phyloP scores from a whole-genome alignment of 2,329 filamentous ascomycete genomes.

The Pseudogymnoascus sp. region DNA sequence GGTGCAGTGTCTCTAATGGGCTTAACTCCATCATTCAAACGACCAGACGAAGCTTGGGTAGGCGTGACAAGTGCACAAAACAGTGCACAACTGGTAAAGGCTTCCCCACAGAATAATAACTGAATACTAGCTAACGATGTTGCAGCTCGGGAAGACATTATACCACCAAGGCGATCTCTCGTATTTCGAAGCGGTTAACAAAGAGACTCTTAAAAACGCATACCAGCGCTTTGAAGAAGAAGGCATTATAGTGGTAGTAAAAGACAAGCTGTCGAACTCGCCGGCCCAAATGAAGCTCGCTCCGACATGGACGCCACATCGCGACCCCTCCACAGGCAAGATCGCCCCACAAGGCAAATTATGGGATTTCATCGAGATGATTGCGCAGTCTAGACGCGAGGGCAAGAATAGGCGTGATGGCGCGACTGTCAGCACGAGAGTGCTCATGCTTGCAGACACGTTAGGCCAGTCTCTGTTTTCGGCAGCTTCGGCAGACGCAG shows the following conservation, averaged over 20 bases:
- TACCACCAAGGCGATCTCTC: slow-evolving; percentile 96
- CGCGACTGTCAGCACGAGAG: slow-evolving; percentile 74
- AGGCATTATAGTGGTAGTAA: slow-evolving; percentile 70
- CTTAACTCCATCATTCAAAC: slow-evolving; percentile 59
- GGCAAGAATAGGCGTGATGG: slow-evolving; percentile 96
- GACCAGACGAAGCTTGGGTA: slow-evolving; percentile 61
- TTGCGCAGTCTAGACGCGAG: slow-evolving; percentile 73
- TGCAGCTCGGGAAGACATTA: slow-evolving; percentile 80
- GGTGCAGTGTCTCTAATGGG: slow-evolving; percentile 83
- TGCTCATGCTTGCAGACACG: slow-evolving; percentile 66
- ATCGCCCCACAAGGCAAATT: slow-evolving; percentile 65
- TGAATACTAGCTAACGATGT: slow-evolving; percentile 20
- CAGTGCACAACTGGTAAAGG: slow-evolving; percentile 66
- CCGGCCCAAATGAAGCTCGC: slow-evolving; percentile 59
- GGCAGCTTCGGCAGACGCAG: slow-evolving; percentile 33
- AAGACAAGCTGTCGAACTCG: slow-evolving; percentile 54
- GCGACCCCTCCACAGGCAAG: slow-evolving; percentile 51
- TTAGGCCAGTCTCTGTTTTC: slow-evolving; percentile 64
- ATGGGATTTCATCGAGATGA: slow-evolving; percentile 87
- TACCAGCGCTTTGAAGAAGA: slow-evolving; percentile 85
- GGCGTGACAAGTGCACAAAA: slow-evolving; percentile 69
- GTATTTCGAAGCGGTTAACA: slow-evolving; percentile 98
- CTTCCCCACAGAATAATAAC: slow-evolving; percentile 14
- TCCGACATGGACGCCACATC: slow-evolving; percentile 62
- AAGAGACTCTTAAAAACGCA: slow-evolving; percentile 91